A percentile compares a stretch with the other conserved stretches of the same genome.
phyloP scores from a whole-genome alignment of 2,329 filamentous ascomycete species.

The Diaporthe aspalathi region DNA sequence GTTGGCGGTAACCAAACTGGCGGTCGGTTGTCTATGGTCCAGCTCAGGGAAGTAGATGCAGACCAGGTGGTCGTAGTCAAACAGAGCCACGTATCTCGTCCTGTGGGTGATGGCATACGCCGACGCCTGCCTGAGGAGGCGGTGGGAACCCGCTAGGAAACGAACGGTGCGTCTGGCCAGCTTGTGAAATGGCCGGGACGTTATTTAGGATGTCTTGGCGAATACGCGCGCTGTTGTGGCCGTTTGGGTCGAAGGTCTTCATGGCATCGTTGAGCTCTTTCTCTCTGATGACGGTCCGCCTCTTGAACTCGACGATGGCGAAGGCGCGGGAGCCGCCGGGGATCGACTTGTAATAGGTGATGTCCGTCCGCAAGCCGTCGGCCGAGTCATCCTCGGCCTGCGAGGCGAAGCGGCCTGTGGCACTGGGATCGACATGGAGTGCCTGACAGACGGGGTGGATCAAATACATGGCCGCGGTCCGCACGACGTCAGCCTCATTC shows the following conservation, averaged over 20 bases:
- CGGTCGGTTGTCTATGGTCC: not conserved
- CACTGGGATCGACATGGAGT: not conserved
- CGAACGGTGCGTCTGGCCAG: not conserved
- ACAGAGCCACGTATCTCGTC: not conserved
- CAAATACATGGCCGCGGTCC: not conserved
- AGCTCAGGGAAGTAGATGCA: not conserved
- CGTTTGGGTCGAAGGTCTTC: not conserved
- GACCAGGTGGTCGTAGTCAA: not conserved
- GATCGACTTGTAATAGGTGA: not conserved
- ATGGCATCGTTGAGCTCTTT: not conserved
- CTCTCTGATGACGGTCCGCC: not conserved
- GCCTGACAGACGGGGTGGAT: not conserved
- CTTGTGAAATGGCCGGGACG: not conserved
- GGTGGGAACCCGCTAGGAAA: not conserved
- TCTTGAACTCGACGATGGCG: not conserved
- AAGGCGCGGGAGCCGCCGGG: not conserved
- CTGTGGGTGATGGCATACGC: not conserved
- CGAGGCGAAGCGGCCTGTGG: not conserved
- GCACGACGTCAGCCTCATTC: not conserved
- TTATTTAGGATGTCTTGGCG: not conserved
- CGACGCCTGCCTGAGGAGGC: not conserved
- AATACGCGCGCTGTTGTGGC: not conserved
- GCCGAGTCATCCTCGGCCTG: not conserved
- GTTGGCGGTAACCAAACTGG: not conserved
- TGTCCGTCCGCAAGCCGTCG: not conserved